These are phyloP conservation scores for Ophiostoma pallidulum DNA, from an alignment of 2,329 filamentous ascomycete genomes.

Conservation along the genomic window DNA sequence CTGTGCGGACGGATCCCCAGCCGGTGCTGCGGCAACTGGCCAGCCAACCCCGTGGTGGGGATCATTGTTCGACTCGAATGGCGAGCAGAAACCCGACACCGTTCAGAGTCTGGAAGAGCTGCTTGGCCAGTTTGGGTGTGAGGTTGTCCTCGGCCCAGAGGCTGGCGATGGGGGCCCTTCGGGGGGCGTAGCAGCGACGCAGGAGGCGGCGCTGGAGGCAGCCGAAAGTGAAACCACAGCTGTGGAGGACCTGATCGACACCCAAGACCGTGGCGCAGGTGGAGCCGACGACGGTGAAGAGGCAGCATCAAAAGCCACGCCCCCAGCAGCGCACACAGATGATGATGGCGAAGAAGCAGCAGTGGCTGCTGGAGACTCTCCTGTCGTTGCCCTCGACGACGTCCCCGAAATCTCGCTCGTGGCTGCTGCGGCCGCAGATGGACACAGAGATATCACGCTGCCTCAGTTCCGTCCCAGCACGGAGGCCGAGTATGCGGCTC, in stretches of 20 bases:
- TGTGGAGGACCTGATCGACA: background rate
- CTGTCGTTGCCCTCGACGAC: background rate
- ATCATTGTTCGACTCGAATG: too few species aligned
- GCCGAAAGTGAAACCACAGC: too few species aligned
- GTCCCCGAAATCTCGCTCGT: conserved; percentile 3
- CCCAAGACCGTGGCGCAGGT: background rate
- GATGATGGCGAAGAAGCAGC: too few species aligned
- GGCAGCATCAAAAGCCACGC: background rate
- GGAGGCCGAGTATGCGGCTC: conserved; percentile 12
- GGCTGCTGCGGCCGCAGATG: conserved; percentile 10
- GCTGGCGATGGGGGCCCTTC: too few species aligned
- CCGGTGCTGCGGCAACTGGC: too few species aligned
- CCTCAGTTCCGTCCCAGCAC: conserved; percentile 60
- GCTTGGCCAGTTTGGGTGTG: conserved; percentile 36
- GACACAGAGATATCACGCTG: conserved; percentile 50
- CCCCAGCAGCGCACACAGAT: too few species aligned
- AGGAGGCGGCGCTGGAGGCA: too few species aligned
- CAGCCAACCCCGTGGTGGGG: too few species aligned
- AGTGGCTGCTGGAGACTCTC: too few species aligned
- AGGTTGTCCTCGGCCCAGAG: too few species aligned
- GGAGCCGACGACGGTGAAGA: background rate
- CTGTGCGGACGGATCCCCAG: conserved; percentile 15
- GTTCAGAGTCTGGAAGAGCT: conserved; percentile 31
- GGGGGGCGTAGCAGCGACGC: too few species aligned
- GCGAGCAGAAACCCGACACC: conserved; percentile 19